Percentiles rank a stretch among this genome's conserved stretches.
phyloP scores from a whole-genome alignment of 2,329 filamentous ascomycete species.

The Coleophoma eucalyptorum region DNA sequence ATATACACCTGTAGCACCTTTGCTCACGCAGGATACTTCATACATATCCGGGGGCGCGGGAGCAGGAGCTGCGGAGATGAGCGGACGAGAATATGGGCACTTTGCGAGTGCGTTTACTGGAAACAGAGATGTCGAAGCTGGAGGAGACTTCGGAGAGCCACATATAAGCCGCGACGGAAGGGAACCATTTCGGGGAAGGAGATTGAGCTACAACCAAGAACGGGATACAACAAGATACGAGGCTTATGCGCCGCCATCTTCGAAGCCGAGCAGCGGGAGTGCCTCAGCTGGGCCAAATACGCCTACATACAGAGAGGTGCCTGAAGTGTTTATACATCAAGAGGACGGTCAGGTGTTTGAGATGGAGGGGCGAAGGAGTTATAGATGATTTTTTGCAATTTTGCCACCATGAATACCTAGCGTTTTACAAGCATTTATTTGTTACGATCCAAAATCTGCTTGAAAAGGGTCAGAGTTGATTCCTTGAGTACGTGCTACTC shows the following conservation, averaged over 20 bases:
- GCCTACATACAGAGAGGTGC: constrained; percentile 1
- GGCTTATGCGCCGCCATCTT: too few species aligned
- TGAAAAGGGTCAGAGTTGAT: not conserved
- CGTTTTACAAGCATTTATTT: too few species aligned
- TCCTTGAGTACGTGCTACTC: too few species aligned
- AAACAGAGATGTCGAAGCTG: constrained; percentile 7
- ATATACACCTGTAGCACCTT: constrained; percentile 5
- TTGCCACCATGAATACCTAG: not conserved
- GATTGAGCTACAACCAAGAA: too few species aligned
- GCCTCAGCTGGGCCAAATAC: too few species aligned
- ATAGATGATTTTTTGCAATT: not conserved
- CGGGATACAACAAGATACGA: too few species aligned
- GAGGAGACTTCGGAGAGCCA: not conserved
- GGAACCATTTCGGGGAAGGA: not conserved
- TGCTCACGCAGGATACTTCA: not conserved
- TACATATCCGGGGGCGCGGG: constrained; percentile 1
- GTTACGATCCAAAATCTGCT: not conserved
- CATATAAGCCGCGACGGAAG: not conserved
- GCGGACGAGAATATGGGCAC: constrained; percentile 1
- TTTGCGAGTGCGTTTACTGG: not conserved
- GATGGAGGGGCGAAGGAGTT: constrained; percentile 10
- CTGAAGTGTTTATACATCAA: constrained; percentile 14
- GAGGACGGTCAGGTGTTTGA: constrained; percentile 11
- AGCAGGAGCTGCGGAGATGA: not conserved
- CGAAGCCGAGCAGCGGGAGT: too few species aligned